phyloP scores from a whole-genome alignment of 2,329 filamentous ascomycete genomes.

The Aspergillus piperis region DNA sequence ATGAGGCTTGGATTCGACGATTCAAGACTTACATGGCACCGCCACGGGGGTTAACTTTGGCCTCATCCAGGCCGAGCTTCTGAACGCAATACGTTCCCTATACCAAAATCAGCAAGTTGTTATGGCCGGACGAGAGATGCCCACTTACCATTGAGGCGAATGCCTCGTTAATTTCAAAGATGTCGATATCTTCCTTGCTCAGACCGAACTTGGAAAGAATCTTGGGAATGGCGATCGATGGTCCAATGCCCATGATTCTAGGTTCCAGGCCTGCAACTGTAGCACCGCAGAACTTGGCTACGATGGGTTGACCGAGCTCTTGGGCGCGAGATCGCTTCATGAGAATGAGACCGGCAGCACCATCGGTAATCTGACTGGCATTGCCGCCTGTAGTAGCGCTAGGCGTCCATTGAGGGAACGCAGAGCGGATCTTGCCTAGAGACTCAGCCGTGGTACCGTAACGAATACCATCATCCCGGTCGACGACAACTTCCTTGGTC shows the following conservation, averaged over 20 bases:
- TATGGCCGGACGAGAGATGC: background rate
- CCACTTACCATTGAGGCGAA: slow-evolving; percentile 66
- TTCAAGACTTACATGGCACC: slow-evolving; percentile 66
- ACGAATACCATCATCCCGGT: slow-evolving; percentile 80
- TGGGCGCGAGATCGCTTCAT: slow-evolving; percentile 89
- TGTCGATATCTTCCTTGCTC: slow-evolving; percentile 46
- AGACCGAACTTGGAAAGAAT: slow-evolving; percentile 80
- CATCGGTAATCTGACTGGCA: slow-evolving; percentile 88
- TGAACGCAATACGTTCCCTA: slow-evolving; percentile 89
- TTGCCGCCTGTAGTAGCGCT: slow-evolving; percentile 91
- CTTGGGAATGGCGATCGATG: slow-evolving; percentile 88
- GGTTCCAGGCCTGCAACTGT: slow-evolving; percentile 82
- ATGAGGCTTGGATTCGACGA: background rate
- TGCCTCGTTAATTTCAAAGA: slow-evolving; percentile 72
- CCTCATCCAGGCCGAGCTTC: slow-evolving; percentile 73
- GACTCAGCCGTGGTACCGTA: slow-evolving; percentile 79
- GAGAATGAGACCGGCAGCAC: slow-evolving; percentile 84
- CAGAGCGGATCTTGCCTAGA: slow-evolving; percentile 78
- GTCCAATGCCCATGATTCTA: slow-evolving; percentile 88
- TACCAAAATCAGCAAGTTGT: slow-evolving; percentile 10
- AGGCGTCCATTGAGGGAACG: slow-evolving; percentile 73
- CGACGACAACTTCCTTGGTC: slow-evolving; percentile 73
- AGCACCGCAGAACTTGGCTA: slow-evolving; percentile 86
- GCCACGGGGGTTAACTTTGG: slow-evolving; percentile 93
- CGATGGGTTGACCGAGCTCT: slow-evolving; percentile 76